Evolutionary conservation across 257 asterid species (phyloP).

Genomic region (Plantago major): DNA sequence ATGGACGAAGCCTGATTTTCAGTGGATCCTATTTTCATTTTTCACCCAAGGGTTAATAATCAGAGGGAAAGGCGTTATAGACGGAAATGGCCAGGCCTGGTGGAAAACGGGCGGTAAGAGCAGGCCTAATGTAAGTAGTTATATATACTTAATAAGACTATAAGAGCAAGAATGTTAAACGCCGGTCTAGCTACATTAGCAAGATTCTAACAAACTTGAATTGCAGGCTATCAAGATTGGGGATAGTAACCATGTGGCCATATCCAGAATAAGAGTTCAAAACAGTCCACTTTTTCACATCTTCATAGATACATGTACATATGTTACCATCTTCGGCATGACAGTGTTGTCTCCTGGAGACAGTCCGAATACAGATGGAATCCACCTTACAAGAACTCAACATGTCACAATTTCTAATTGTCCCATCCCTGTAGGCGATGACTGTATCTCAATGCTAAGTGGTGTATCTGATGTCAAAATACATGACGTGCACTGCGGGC

Average conservation of each 20-base stretch:
- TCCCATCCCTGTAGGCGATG: conserved; percentile 29
- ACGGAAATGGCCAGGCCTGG: conserved; percentile 28
- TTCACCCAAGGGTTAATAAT: conserved; percentile 17
- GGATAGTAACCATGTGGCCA: conserved; percentile 1
- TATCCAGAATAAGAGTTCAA: conserved; percentile 23
- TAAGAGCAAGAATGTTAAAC: no score
- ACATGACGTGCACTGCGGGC: conserved; percentile 19
- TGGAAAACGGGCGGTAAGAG: not conserved
- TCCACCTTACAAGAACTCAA: conserved; percentile 19
- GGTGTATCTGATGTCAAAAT: conserved; percentile 16
- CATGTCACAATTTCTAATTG: conserved; percentile 12
- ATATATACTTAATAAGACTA: not conserved
- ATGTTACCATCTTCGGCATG: conserved; percentile 7
- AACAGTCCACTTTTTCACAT: conserved; percentile 26
- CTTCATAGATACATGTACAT: not conserved
- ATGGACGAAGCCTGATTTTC: not conserved
- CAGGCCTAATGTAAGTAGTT: conserved; percentile 22
- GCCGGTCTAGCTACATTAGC: no score
- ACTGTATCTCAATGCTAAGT: conserved; percentile 22
- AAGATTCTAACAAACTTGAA: not conserved
- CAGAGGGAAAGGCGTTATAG: conserved; percentile 23
- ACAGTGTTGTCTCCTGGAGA: conserved; percentile 15
- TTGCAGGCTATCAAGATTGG: conserved; percentile 20
- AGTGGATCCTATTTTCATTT: conserved; percentile 21
- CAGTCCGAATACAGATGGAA: conserved; percentile 29